phyloP scores from a whole-genome alignment of 2,329 filamentous ascomycete species.

The Fragosphaeria purpurea region DNA sequence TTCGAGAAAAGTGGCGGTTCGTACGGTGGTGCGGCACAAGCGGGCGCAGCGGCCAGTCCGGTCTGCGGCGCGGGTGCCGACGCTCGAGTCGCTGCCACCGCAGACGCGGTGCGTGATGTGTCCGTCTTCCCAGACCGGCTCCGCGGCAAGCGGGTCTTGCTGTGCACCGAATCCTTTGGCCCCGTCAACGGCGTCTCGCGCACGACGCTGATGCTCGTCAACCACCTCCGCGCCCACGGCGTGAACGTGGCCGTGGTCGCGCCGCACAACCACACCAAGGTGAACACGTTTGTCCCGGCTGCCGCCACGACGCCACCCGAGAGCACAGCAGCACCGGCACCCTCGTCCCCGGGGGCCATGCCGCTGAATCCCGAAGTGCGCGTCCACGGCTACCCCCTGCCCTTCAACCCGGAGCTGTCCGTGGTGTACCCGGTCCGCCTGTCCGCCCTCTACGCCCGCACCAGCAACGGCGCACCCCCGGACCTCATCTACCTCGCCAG shows the following conservation, averaged over 20 bases:
- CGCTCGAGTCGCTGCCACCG: neutral
- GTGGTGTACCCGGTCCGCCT: constrained; percentile 60
- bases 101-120: constrained; percentile 24
- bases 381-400: constrained; percentile 54
- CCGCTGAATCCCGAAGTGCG: constrained; percentile 39
- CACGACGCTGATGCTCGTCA: constrained; percentile 59
- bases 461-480: constrained; percentile 44
- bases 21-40: too few relatives aligned
- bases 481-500: constrained; percentile 62
- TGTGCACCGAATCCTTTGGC: constrained; percentile 62
- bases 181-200: constrained; percentile 65
- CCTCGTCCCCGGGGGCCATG: neutral
- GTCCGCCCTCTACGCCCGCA: constrained; percentile 47
- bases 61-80: neutral
- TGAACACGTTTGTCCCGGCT: constrained; percentile 43
- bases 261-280: constrained; percentile 44
- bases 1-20: too few relatives aligned
- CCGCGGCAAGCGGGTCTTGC: constrained; percentile 51
- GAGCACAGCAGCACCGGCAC: constrained; percentile 22
- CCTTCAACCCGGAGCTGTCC: constrained; percentile 62
- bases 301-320: constrained; percentile 15
- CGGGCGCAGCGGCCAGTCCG: too few relatives aligned
- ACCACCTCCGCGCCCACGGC: constrained; percentile 54
- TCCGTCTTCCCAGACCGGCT: constrained; percentile 38
- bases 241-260: constrained; percentile 58